Conservation (phyloP, 371 early-diverging fungal species). For the Mortierella sp. region DNA sequence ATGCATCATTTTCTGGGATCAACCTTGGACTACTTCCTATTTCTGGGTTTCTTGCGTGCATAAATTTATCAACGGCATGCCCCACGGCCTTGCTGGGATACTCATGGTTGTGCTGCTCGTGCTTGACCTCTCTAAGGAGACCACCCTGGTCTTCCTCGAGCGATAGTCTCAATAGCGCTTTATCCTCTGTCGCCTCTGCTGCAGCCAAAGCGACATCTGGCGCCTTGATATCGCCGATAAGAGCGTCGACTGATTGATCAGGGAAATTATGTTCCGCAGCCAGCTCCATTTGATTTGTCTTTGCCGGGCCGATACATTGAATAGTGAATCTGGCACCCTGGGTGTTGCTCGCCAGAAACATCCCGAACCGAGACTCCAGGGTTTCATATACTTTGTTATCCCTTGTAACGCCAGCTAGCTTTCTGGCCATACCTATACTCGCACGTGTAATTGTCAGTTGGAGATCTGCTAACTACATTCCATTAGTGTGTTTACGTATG, state of each 20-base stretch:
- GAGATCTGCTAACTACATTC: too few relatives aligned
- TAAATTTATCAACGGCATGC: background rate
- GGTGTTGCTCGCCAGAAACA: constrained; percentile 60
- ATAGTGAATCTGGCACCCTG: constrained; percentile 42
- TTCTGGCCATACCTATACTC: constrained; percentile 55
- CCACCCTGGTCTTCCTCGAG: constrained; percentile 17
- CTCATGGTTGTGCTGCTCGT: background rate
- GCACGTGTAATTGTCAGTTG: background rate
- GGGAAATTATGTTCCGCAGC: constrained; percentile 36
- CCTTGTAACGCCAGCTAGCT: constrained; percentile 57
- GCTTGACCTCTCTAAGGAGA: background rate
- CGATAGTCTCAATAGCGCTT: constrained; percentile 19
- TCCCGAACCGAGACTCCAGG: constrained; percentile 59
- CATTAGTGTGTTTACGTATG: background rate
- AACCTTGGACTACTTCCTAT: too few relatives aligned
- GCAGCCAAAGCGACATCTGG: constrained; percentile 18
- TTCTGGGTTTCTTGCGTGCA: background rate
- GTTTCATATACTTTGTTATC: constrained; percentile 51
- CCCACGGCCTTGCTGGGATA: background rate
- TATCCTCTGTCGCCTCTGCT: constrained; percentile 24
- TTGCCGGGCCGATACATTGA: constrained; percentile 44
- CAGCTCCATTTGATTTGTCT: constrained; percentile 48
- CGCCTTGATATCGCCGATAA: constrained; percentile 24
- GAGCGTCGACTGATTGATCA: constrained; percentile 33
- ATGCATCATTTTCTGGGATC: too few relatives aligned